These are phyloP conservation scores for Fragaria nilgerrensis DNA, from an alignment of 306 rosid species.

Conservation along the genomic window DNA sequence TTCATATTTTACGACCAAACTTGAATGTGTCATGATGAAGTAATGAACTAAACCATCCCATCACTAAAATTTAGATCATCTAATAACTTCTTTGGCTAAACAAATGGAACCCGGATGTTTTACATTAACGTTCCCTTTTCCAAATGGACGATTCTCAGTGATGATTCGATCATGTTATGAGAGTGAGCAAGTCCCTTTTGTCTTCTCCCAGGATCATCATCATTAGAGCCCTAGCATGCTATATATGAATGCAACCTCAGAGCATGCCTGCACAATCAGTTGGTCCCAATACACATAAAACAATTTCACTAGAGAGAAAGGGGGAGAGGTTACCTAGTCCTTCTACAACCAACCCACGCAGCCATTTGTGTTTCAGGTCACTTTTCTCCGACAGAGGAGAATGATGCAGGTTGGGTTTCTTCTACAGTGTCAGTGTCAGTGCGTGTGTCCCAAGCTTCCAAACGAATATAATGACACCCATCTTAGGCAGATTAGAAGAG, in stretches of 20 bases:
- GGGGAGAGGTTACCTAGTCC: conserved; percentile 37
- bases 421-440: conserved; percentile 17
- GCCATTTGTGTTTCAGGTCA: conserved; percentile 6
- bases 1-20: too few species aligned
- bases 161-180: background rate
- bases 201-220: background rate
- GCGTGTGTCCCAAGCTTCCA: conserved; percentile 32
- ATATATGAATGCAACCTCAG: conserved; percentile 1
- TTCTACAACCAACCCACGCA: conserved; percentile 30
- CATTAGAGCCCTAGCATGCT: conserved; percentile 13
- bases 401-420: conserved; percentile 7
- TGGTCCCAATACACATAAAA: conserved; percentile 13
- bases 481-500: conserved; percentile 9
- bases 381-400: conserved; percentile 18
- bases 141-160: background rate
- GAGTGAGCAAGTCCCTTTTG: background rate
- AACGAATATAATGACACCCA: conserved; percentile 9
- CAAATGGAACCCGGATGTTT: too few species aligned
- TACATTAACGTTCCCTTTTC: background rate
- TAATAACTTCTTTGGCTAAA: too few species aligned
- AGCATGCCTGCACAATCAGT: conserved; percentile 22
- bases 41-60: too few species aligned
- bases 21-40: too few species aligned
- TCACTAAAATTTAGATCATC: too few species aligned
- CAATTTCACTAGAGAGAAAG: background rate